These are phyloP conservation scores for Chalciporus piperatus DNA, from an alignment of 768 basidiomycete genomes.

Conservation along the genomic window DNA sequence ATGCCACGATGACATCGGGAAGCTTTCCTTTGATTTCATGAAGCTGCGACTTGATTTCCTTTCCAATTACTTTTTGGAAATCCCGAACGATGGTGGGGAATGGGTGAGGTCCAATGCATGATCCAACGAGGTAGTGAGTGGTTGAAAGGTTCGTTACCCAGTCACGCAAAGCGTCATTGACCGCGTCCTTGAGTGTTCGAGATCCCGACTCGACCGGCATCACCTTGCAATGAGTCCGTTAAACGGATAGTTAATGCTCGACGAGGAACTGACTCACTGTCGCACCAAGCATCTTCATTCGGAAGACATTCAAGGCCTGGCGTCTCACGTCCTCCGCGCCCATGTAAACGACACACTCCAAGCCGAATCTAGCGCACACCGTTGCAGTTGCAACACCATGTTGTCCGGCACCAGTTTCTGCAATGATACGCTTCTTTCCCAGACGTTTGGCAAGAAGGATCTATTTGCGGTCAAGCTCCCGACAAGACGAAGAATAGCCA, in stretches of 20 bases:
- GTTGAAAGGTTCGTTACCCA: slow-evolving; percentile 96
- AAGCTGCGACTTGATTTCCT: slow-evolving; percentile 91
- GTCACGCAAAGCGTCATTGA: slow-evolving; percentile 97
- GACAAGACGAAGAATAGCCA: not conserved
- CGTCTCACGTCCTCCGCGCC: slow-evolving; percentile 95
- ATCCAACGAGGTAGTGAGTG: slow-evolving; percentile 97
- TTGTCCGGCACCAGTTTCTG: slow-evolving; percentile 98
- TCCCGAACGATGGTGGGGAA: slow-evolving; percentile 99
- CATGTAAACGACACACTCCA: slow-evolving; percentile 98
- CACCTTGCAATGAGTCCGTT: slow-evolving; percentile 51
- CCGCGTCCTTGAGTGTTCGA: slow-evolving; percentile 94
- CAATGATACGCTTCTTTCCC: slow-evolving; percentile 96
- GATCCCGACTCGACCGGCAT: slow-evolving; percentile 93
- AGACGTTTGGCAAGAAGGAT: slow-evolving; percentile 91
- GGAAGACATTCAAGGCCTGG: slow-evolving; percentile 96
- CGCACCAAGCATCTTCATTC: slow-evolving; percentile 95
- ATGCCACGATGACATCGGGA: slow-evolving; percentile 92
- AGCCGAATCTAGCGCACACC: slow-evolving; percentile 92
- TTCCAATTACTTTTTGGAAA: slow-evolving; percentile 93
- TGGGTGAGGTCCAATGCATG: slow-evolving; percentile 95
- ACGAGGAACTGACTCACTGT: slow-evolving; percentile 47
- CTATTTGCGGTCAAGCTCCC: slow-evolving; percentile 34
- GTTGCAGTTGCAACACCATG: slow-evolving; percentile 99
- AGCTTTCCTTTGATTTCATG: slow-evolving; percentile 72
- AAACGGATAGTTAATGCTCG: not conserved